Conservation (phyloP, 2,329 filamentous ascomycete species). For the Lecanicillium sp. region DNA sequence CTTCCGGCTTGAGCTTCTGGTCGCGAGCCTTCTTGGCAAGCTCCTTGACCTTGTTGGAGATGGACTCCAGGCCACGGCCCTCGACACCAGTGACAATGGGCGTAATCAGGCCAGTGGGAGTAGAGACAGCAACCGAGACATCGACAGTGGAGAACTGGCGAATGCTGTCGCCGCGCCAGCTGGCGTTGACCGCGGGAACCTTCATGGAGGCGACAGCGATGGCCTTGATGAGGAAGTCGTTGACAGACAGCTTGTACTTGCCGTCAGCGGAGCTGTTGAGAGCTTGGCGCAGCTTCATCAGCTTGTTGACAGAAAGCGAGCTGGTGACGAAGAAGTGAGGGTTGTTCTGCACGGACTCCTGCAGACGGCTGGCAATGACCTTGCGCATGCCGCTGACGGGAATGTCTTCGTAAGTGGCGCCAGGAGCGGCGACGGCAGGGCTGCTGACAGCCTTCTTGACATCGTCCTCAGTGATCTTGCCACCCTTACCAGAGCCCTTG, state of each 20-base stretch:
- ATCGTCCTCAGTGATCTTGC: slow-evolving; percentile 85
- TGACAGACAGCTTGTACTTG: slow-evolving; percentile 99
- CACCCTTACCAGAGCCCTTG: slow-evolving; percentile 81
- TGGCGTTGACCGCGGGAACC: slow-evolving; percentile 92
- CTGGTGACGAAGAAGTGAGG: slow-evolving; percentile 97
- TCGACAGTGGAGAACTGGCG: slow-evolving; percentile 90
- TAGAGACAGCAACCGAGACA: slow-evolving; percentile 91
- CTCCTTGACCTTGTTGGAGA: slow-evolving; percentile 87
- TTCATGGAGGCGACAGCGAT: slow-evolving; percentile 81
- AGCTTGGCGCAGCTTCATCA: slow-evolving; percentile 89
- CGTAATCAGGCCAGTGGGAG: slow-evolving; percentile 89
- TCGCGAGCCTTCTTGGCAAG: slow-evolving; percentile 93
- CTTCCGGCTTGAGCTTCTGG: slow-evolving; percentile 97
- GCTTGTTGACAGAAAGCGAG: slow-evolving; percentile 84
- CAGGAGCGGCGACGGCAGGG: slow-evolving; percentile 44
- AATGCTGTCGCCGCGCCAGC: slow-evolving; percentile 85
- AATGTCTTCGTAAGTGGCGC: slow-evolving; percentile 70
- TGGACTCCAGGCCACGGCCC: slow-evolving; percentile 75
- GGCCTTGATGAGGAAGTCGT: slow-evolving; percentile 98
- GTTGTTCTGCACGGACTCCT: slow-evolving; percentile 83
- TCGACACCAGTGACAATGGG: slow-evolving; percentile 91
- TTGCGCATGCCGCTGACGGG: slow-evolving; percentile 93
- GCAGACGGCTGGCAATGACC: slow-evolving; percentile 86
- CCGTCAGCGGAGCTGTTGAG: slow-evolving; percentile 84
- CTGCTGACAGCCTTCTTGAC: slow-evolving; percentile 75